Evolutionary conservation across 148 eudicot species (phyloP).

Genomic region (Hydrangea macrophylla): DNA sequence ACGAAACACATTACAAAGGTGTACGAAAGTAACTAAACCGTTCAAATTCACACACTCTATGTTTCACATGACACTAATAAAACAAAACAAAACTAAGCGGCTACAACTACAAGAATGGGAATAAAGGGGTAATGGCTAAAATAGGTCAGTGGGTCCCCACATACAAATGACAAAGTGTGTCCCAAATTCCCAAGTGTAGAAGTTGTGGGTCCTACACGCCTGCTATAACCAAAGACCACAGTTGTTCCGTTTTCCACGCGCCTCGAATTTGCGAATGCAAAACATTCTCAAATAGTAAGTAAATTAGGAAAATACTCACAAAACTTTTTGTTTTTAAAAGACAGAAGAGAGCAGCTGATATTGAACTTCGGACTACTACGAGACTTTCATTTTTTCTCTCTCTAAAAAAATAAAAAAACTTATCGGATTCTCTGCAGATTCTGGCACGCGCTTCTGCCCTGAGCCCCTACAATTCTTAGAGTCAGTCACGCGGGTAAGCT

Average conservation of each 20-base stretch:
- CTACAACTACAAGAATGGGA: too few relatives aligned
- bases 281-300: constrained; percentile 22
- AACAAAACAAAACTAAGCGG: too few relatives aligned
- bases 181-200: not conserved
- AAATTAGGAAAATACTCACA: not conserved
- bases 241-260: constrained; percentile 28
- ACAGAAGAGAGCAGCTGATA: too few relatives aligned
- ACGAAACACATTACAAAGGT: too few relatives aligned
- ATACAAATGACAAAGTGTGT: too few relatives aligned
- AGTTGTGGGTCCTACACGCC: not conserved
- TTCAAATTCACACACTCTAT: too few relatives aligned
- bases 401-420: not conserved
- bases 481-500: constrained; percentile 1
- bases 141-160: too few relatives aligned
- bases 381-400: not conserved
- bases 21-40: too few relatives aligned
- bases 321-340: too few relatives aligned
- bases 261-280: constrained; percentile 24
- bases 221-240: not conserved
- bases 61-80: too few relatives aligned
- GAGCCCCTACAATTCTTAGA: too few relatives aligned
- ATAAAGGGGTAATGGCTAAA: too few relatives aligned
- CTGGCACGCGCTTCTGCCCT: constrained; percentile 30
- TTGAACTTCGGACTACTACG: constrained; percentile 31
- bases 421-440: constrained; percentile 41